These are phyloP conservation scores for Ceratopteris richardii DNA, from an alignment of 75 land plant genomes.

Conservation along the genomic window DNA sequence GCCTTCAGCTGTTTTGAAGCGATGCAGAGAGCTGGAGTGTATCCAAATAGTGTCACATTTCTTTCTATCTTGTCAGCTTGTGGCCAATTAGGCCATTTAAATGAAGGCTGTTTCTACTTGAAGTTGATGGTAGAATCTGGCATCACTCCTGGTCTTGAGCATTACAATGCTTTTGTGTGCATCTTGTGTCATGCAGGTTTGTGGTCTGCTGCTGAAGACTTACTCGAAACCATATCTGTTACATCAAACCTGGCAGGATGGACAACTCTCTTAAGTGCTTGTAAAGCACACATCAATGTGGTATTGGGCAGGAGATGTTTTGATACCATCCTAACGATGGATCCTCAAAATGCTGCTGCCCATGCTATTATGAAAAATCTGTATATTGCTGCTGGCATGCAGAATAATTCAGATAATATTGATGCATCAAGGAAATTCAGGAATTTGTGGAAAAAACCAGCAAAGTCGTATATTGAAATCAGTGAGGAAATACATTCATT, in stretches of 20 bases:
- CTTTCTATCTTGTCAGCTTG: slow-evolving; percentile 58
- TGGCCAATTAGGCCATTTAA: slow-evolving; percentile 52
- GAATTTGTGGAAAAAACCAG: slow-evolving; percentile 21
- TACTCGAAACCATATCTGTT: slow-evolving; percentile 44
- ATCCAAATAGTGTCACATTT: slow-evolving; percentile 45
- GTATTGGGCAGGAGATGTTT: slow-evolving; percentile 48
- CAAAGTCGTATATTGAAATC: slow-evolving; percentile 33
- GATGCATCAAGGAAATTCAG: slow-evolving; percentile 30
- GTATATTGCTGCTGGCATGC: slow-evolving; percentile 47
- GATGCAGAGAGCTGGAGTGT: slow-evolving; percentile 5
- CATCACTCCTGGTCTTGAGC: slow-evolving; percentile 38
- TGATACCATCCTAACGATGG: slow-evolving; percentile 23
- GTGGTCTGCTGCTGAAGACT: slow-evolving; percentile 41
- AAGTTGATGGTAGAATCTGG: slow-evolving; percentile 40
- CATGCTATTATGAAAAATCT: slow-evolving; percentile 51
- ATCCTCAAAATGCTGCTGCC: slow-evolving; percentile 36
- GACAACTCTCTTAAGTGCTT: slow-evolving; percentile 51
- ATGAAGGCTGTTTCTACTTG: slow-evolving; percentile 38
- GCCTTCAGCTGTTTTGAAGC: slow-evolving; percentile 9
- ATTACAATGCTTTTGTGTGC: slow-evolving; percentile 59
- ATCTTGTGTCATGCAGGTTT: slow-evolving; percentile 50
- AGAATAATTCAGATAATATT: slow-evolving; percentile 32
- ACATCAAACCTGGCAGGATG: slow-evolving; percentile 37
- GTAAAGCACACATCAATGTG: slow-evolving; percentile 43
- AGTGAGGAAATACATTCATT: slow-evolving; percentile 44